Evolutionary conservation across 768 basidiomycete genomes (phyloP), one percentile per base, ranked within the genome.

Genomic region (Strobilomyces dryophilus): DNA sequence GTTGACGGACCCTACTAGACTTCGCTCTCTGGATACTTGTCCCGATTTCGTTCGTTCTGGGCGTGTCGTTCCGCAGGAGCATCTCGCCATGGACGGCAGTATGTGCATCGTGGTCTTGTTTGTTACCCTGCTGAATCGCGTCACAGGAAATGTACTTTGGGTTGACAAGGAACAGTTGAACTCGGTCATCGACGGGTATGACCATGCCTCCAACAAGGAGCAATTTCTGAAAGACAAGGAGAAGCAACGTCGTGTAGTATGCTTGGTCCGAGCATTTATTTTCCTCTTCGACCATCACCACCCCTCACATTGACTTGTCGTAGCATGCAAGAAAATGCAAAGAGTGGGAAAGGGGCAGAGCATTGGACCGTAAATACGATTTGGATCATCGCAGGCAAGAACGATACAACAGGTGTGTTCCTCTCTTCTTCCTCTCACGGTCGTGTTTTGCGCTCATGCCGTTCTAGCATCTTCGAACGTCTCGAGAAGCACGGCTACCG

Each of bases 381-480:
- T 45, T 53, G 8, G 40, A 47, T 9, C 8, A 8, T 0, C 36
- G 37, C 24, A 12, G 53, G 41, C 8, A 24, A 9, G 21, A 45
- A 14, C 49, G 54, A 42, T 10, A 20, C 12, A 8, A 41, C 3
- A 31, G 24, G 59, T 52, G 2, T 11, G 51, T 32, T 2, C 14
- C 20, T 18, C 26, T 21, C 39, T 8, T 35, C 20, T 1, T 2
- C 1, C 15, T 35, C 20, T 1, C 1, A 8, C 15, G 17, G 8
- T 18, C 4, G 2, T 40, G 17, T 4, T 39, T 8, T 29, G 6
- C n/a, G 35, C 3, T 15, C 20, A 20, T 8, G 1, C 17, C 34
- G 14, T 21, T 2, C 2, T 27, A 61, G 60, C 5, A 61, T 61
- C n/a, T 47, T 61, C 8, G 32, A 52, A 11, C 52, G 52, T 8